Evolutionary conservation across 768 basidiomycete genomes (phyloP).

Genomic region (Grammothele lineata): DNA sequence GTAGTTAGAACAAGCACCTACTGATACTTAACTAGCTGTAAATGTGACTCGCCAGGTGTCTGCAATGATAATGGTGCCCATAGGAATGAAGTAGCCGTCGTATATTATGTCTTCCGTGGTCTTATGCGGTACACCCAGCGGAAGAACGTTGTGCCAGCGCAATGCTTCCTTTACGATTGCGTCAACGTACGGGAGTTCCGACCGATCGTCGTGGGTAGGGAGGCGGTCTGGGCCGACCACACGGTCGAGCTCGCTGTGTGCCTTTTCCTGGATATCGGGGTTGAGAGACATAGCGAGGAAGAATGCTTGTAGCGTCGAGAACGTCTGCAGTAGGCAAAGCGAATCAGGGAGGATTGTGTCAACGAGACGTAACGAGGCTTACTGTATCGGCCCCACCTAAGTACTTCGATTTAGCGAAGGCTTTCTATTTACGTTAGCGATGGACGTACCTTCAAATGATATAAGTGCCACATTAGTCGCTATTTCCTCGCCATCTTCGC

Average conservation of each 20-base stretch:
- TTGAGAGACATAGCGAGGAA: constrained; percentile 25
- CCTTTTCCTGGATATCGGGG: constrained; percentile 20
- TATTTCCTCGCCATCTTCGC: too few relatives aligned
- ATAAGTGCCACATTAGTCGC: not conserved
- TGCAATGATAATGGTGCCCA: constrained; percentile 18
- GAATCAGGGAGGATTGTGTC: too few relatives aligned
- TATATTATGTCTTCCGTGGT: constrained; percentile 23
- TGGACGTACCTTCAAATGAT: not conserved
- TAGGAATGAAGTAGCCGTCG: constrained; percentile 20
- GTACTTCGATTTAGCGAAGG: too few relatives aligned
- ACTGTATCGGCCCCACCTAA: constrained; percentile 18
- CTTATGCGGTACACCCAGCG: constrained; percentile 21
- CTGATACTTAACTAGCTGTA: too few relatives aligned
- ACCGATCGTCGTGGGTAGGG: constrained; percentile 3
- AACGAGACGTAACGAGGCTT: too few relatives aligned
- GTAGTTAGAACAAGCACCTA: not conserved
- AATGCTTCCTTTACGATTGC: constrained; percentile 11
- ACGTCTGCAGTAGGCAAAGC: constrained; percentile 8
- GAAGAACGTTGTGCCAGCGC: constrained; percentile 11
- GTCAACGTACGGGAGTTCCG: constrained; percentile 4
- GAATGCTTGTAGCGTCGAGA: constrained; percentile 22
- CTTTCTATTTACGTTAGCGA: too few relatives aligned
- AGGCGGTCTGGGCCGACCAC: constrained; percentile 11
- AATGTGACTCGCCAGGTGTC: constrained; percentile 19
- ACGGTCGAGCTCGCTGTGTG: constrained; percentile 7